Conservation (phyloP, 768 basidiomycete genomes). For the Termitomyces sp. region DNA sequence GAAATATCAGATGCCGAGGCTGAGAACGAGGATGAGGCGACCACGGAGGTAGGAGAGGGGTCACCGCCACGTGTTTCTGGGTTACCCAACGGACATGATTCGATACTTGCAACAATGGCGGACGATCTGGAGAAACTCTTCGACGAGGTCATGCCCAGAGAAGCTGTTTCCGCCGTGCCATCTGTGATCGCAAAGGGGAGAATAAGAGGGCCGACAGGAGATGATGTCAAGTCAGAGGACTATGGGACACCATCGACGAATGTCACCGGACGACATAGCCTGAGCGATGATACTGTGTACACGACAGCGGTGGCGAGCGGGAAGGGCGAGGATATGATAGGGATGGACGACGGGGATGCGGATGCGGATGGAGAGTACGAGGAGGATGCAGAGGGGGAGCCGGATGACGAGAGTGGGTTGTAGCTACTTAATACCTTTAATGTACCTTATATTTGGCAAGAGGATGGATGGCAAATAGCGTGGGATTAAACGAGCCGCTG, state of each 20-base stretch:
- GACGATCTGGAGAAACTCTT: constrained; percentile 3
- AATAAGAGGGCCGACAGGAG: constrained; percentile 7
- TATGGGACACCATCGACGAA: not conserved
- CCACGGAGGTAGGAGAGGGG: not conserved
- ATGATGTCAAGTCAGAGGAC: constrained; percentile 45
- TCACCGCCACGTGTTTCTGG: constrained; percentile 4
- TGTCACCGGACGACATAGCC: not conserved
- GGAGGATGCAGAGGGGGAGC: constrained; percentile 37
- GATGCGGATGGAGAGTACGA: constrained; percentile 35
- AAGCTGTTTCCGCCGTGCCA: not conserved
- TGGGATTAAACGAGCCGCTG: constrained; percentile 24
- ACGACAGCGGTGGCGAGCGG: constrained; percentile 19
- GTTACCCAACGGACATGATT: constrained; percentile 10
- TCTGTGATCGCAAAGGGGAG: constrained; percentile 6
- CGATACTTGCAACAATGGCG: not conserved
- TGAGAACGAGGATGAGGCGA: constrained; percentile 6
- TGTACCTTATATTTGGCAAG: constrained; percentile 19
- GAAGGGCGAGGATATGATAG: not conserved
- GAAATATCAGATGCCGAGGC: constrained; percentile 30
- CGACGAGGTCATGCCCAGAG: constrained; percentile 1
- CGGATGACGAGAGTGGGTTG: constrained; percentile 27
- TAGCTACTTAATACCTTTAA: constrained; percentile 14
- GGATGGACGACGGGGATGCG: constrained; percentile 18
- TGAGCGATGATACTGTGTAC: constrained; percentile 22
- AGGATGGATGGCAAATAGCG: constrained; percentile 19